Conservation (phyloP, 1,284 basidiomycete genomes). For the Coniferiporia sulphurascens region DNA sequence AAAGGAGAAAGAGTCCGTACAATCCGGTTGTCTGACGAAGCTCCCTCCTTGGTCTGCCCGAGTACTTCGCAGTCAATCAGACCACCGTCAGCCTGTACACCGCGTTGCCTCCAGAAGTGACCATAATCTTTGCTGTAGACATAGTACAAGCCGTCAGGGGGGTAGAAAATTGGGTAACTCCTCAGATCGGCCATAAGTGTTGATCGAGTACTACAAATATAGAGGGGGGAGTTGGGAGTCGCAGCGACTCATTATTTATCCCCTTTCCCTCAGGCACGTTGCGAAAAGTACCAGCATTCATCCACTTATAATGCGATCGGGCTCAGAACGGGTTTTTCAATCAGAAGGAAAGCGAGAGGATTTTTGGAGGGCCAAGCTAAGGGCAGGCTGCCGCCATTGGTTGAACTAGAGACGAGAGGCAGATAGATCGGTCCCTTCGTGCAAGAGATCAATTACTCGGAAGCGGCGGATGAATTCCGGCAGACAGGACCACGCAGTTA, state of each 20-base stretch:
- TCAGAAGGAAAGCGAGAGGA: neutral
- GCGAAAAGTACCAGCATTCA: neutral
- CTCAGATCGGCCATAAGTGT: conserved; percentile 6
- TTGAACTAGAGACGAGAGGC: too few relatives aligned
- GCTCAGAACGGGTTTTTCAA: neutral
- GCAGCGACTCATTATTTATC: neutral
- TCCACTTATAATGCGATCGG: neutral
- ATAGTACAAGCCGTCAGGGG: conserved; percentile 15
- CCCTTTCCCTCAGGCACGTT: neutral
- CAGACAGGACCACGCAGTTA: neutral
- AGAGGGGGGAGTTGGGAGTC: neutral
- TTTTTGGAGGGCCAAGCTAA: neutral
- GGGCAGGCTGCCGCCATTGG: neutral
- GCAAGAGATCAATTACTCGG: neutral
- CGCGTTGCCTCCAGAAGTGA: conserved; percentile 14
- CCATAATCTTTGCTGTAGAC: conserved; percentile 15
- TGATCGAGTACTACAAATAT: neutral
- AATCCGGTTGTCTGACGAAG: conserved; percentile 2
- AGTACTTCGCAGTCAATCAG: conserved; percentile 13
- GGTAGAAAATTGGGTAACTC: conserved; percentile 13
- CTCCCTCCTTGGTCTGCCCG: neutral
- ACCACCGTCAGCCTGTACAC: neutral
- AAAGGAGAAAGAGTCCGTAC: neutral
- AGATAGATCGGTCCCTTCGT: neutral
- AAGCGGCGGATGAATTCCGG: neutral